Evolutionary conservation across 2,329 filamentous ascomycete species (phyloP), one percentile per base, ranked within the genome.

Genomic region (Penicillium sp.): DNA sequence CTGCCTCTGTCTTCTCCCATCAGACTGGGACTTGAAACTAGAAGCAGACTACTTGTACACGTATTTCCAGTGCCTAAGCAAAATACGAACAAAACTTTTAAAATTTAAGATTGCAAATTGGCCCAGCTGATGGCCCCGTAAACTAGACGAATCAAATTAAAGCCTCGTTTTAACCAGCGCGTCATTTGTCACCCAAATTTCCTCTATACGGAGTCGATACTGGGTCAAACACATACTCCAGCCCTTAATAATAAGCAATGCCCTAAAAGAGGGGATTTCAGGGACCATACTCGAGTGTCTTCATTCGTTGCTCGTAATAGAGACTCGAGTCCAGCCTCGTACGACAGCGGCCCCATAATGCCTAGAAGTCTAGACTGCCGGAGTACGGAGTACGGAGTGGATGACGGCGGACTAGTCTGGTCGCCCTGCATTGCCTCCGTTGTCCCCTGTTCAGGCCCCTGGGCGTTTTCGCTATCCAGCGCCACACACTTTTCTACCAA

Each of bases 1-100:
- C 35, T 10, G 8, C 16, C 19, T 8, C 16, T 39, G 35, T 19
- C 8, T n/a, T 10, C 6, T 39, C 33, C 27, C 27, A 29, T 37
- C 35, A 37, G 9, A n/a, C 16, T 37, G 16, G 33, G 33, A 9
- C 21, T 62, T 64, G 58, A 59, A 59, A 51, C 53, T 55, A 43
- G 59, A 59, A 59, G n/a, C 47, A 48, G 27, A 21, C 29, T 39
- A 26, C 11, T 21, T 47, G 27, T 35, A 24, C 47, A 24, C 11
- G 46, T 35, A 37, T 26, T n/a, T 33, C 22, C 10, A 39, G 57
- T 61, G 48, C 26, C 13, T 45, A 29, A 31, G 10, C 35, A 37
- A n/a, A 45, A 35, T 7, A 33, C 13, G 16, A 33, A 33, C 31
- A 14, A 11, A 33, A 0, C 14, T 16, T 7, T 16, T 16, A 3